phyloP scores from a whole-genome alignment of 352 stramenopile species.

The Pythium utonaiense region DNA sequence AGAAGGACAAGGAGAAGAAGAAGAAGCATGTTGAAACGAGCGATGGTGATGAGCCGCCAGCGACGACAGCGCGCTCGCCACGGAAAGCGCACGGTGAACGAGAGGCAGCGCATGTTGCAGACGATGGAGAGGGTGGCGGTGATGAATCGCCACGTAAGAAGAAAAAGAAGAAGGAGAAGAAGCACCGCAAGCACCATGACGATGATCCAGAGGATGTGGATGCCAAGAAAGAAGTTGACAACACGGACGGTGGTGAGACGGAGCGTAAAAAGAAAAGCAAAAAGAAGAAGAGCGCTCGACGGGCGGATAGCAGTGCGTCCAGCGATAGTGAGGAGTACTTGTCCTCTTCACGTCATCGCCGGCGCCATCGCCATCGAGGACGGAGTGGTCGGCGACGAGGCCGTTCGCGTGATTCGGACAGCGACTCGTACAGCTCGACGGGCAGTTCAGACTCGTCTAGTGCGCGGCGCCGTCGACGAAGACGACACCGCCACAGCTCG shows the following conservation, averaged over 20 bases:
- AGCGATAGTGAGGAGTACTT: conserved; percentile 7
- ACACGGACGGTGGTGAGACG: conserved; percentile 24
- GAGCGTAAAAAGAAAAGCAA: conserved; percentile 43
- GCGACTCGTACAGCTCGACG: conserved; percentile 50
- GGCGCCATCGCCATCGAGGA: conserved; percentile 29
- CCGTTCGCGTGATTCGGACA: conserved; percentile 31
- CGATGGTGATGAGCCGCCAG: conserved; percentile 36
- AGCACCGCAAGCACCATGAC: conserved; percentile 28
- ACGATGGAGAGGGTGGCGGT: conserved; percentile 18
- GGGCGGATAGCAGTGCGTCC: conserved; percentile 10
- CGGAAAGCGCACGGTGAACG: conserved; percentile 36
- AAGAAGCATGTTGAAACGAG: conserved; percentile 35
- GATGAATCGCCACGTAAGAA: conserved; percentile 53
- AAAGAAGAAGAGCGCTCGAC: conserved; percentile 18
- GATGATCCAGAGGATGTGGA: conserved; percentile 19
- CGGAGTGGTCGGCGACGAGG: conserved; percentile 23
- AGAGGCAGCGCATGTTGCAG: conserved; percentile 14
- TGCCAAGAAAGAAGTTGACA: conserved; percentile 6
- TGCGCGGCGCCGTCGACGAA: conserved; percentile 33
- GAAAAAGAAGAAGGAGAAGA: conserved; percentile 59
- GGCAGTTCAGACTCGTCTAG: conserved; percentile 42
- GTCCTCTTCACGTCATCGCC: conserved; percentile 3
- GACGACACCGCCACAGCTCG: conserved; percentile 42
- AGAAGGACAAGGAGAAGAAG: conserved; percentile 50
- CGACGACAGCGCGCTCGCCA: conserved; percentile 28